Evolutionary conservation across 2,329 filamentous ascomycete species (phyloP), one percentile per base, ranked within the genome.

Genomic region (Fusarium hostae): DNA sequence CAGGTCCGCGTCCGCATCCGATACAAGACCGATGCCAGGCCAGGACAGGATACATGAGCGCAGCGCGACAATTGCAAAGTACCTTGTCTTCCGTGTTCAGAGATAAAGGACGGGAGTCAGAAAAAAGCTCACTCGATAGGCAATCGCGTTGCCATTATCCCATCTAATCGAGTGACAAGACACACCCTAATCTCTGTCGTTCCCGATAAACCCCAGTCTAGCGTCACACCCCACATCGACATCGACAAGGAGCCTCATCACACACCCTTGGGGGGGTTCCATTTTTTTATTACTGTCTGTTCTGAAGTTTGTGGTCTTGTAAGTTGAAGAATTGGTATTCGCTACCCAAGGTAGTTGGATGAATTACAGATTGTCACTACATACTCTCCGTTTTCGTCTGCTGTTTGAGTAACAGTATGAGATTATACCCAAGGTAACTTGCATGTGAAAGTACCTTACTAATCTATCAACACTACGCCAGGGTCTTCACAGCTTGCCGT

Each of bases 111-210:
- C 48, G 30, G 41, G 32, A 54, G 45, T 22, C 66, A 55, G 57
- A 63, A 68, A 71, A 63, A 58, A 40, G 39, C 56, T 69, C 68
- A 69, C 56, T 72, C 64, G 63, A 71, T 71, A 68, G 59, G 67
- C 60, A 69, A 60, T 61, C 64, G 68, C 58, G 44, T 59, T 71
- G 59, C 45, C 59, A 72, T 72, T 72, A 72, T 72, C 70, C 66
- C 70, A 72, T 72, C 70, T 70, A 72, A 72, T 72, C 63, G 70
- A 68, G 70, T 71, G 70, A 62, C 70, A 64, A 61, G 57, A 66
- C 63, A 66, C 52, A 60, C 62, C 62, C 63, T 45, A 73, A 72
- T 72, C 70, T 72, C 45, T 66, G 62, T 71, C 39, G 66, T 73
- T 72, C 66, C 70, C 58, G 70, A 72, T 72, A 72, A 70, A 72